Evolutionary conservation across 768 basidiomycete genomes (phyloP).

Genomic region (Mycena maculata): DNA sequence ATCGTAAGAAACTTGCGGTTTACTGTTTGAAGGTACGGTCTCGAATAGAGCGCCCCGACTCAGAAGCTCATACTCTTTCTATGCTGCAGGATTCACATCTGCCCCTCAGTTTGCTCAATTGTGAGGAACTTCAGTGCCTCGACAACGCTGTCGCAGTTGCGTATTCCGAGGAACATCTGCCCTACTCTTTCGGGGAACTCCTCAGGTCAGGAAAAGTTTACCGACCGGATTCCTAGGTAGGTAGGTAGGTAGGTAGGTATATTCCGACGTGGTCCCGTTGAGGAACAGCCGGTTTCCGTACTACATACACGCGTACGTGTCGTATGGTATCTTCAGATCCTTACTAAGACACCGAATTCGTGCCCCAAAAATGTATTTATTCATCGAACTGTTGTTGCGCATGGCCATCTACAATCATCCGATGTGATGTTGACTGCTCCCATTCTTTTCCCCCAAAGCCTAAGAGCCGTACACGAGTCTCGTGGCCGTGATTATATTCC

Average conservation of each 20-base stretch:
- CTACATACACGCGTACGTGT: too few species aligned
- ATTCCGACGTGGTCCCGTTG: too few species aligned
- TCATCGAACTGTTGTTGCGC: too few species aligned
- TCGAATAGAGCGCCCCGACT: neutral
- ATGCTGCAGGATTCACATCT: constrained; percentile 1
- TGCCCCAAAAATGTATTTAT: too few species aligned
- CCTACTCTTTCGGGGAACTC: constrained; percentile 5
- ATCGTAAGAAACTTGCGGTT: neutral
- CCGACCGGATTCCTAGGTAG: neutral
- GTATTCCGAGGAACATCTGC: neutral
- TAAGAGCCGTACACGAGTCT: too few species aligned
- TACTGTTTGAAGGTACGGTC: constrained; percentile 16
- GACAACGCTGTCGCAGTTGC: constrained; percentile 5
- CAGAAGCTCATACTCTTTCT: neutral
- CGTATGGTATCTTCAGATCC: too few species aligned
- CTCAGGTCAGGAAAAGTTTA: constrained; percentile 6
- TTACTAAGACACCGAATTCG: too few species aligned
- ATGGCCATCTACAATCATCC: too few species aligned
- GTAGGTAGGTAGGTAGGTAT: too few species aligned
- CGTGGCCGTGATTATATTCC: neutral
- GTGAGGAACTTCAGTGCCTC: constrained; percentile 3
- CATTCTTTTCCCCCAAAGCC: too few species aligned
- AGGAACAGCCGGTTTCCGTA: too few species aligned
- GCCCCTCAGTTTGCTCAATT: neutral
- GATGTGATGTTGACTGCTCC: too few species aligned